Base-by-base conservation (phyloP, 208 protist genomes). In the Endotrypanum monterogeii region DNA sequence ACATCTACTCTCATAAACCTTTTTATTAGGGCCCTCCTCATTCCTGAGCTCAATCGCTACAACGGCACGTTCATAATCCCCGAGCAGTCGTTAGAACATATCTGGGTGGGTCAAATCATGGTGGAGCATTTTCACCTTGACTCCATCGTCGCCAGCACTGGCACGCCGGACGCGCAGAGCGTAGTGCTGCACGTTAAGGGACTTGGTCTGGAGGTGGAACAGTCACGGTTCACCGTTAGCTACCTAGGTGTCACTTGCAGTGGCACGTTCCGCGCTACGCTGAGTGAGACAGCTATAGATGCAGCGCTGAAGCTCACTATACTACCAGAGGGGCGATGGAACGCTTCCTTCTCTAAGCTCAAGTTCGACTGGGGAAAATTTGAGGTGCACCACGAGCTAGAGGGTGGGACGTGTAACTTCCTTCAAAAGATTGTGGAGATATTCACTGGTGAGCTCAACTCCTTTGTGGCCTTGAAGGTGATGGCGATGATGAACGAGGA, bases 361-460 rank as follows among this genome's bases (percentile, higher is more conserved):
- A 66, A 28, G 20, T 71, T 94, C 52, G 3, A 25, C 32, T 94
- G 85, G 83, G 86, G 85, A 18, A 66, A 63, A 12, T 67, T 95
- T 11, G 63, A 71, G 0, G 69, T 93, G 41, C 44, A 86, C n/a
- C 90, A 95, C 76, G 20, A 60, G 14, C 32, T 90, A 18, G 74
- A 83, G 69, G 78, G 79, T 14, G 62, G 61, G 11, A 48, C 80
- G 0, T 95, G 91, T 51, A 77, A 67, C 23, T 65, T 83, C 4
- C 74, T 83, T 1, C 70, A 93, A 73, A 84, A 52, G 7, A 23
- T 93, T 14, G 58, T 91, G 14, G 73, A 85, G 37, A 5, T 90
- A 0, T 84, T 95, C 57, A 79, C 86, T 44, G 85, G 87, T 6
- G 71, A 95, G 48, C 57, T 95, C 35, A 82, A 95, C 63, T 71